Evolutionary conservation across 1,284 basidiomycete species (phyloP).

Genomic region (Athelia sp.): DNA sequence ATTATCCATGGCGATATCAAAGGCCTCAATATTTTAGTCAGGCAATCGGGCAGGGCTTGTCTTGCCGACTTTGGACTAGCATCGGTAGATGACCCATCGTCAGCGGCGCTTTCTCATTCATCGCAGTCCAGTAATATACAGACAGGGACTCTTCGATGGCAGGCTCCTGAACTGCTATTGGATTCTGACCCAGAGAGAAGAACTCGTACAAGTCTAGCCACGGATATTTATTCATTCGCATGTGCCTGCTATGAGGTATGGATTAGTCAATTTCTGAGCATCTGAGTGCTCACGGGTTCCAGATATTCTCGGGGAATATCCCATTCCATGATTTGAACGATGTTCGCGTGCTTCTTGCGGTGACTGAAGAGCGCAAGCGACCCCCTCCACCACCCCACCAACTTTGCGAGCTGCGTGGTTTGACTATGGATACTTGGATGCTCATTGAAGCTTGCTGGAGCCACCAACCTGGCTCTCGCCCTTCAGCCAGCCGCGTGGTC

Average conservation of each 20-base stretch:
- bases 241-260: not conserved
- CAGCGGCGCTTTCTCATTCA: not conserved
- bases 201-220: not conserved
- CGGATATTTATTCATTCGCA: not conserved
- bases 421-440: not conserved
- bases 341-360: not conserved
- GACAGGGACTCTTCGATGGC: not conserved
- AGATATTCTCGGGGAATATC: not conserved
- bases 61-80: not conserved
- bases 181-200: not conserved
- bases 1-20: not conserved
- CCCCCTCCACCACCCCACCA: not conserved
- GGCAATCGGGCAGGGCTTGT: not conserved
- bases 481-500: too few relatives aligned
- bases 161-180: not conserved
- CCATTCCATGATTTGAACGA: not conserved
- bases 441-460: not conserved
- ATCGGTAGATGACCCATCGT: not conserved
- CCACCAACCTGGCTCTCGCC: too few relatives aligned
- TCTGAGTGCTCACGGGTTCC: not conserved
- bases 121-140: not conserved
- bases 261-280: not conserved
- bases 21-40: not conserved
- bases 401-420: not conserved
- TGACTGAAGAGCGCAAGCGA: not conserved